Percentiles rank a stretch among this genome's conserved stretches.
Conservation (phyloP, 2,329 filamentous ascomycete genomes). For the Celoporthe dispersa region DNA sequence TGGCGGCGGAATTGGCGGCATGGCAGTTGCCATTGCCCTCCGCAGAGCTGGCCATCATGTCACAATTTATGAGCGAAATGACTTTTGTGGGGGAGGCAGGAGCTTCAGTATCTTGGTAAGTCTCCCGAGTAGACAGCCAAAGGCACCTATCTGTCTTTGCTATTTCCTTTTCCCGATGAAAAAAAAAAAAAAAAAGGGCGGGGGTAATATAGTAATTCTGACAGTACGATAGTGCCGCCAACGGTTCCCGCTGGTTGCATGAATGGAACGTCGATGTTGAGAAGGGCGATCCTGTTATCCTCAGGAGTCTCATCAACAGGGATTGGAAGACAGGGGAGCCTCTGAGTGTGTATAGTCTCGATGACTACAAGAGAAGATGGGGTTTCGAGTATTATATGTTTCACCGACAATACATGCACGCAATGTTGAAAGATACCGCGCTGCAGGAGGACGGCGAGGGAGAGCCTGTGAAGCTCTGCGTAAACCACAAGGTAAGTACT, state of each 20-base stretch:
- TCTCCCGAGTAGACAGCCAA: background rate
- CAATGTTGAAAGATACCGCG: slow-evolving; percentile 38
- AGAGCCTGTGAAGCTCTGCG: slow-evolving; percentile 45
- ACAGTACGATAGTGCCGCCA: slow-evolving; percentile 57
- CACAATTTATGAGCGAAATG: slow-evolving; percentile 68
- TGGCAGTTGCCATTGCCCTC: slow-evolving; percentile 51
- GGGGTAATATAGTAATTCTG: background rate
- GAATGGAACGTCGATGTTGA: slow-evolving; percentile 69
- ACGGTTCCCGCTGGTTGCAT: slow-evolving; percentile 71
- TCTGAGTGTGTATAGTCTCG: slow-evolving; percentile 65
- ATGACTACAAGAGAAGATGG: slow-evolving; percentile 68
- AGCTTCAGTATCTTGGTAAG: slow-evolving; percentile 60
- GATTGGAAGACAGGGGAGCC: slow-evolving; percentile 73
- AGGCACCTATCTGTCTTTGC: background rate
- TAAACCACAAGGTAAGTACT: slow-evolving; percentile 56
- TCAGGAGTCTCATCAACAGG: slow-evolving; percentile 69
- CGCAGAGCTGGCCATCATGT: slow-evolving; percentile 52
- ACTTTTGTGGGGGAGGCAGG: slow-evolving; percentile 73
- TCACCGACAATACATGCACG: slow-evolving; percentile 57
- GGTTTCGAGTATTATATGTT: slow-evolving; percentile 68
- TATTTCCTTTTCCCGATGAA: background rate
- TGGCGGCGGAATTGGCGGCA: slow-evolving; percentile 54
- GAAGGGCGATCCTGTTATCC: slow-evolving; percentile 67
- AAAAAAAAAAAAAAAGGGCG: no score
- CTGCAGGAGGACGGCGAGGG: slow-evolving; percentile 22